Evolutionary conservation across 208 protist genomes (phyloP).

Genomic region (Novymonas esmeraldas): DNA sequence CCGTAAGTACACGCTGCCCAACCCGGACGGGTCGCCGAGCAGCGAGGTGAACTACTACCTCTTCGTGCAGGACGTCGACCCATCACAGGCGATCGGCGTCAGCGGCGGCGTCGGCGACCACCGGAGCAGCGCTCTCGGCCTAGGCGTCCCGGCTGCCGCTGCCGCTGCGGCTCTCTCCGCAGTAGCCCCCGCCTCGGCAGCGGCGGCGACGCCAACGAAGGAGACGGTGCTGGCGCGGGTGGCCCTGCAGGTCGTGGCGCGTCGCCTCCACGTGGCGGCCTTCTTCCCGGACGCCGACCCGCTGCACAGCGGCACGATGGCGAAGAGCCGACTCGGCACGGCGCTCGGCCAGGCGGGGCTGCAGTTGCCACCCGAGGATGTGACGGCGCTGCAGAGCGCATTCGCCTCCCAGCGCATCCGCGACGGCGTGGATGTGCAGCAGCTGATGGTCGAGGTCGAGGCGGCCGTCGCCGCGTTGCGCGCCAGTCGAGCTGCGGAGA

Average conservation of each 20-base stretch:
- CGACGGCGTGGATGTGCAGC: slow-evolving; percentile 43
- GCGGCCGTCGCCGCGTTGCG: slow-evolving; percentile 14
- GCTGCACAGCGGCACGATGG: slow-evolving; percentile 65
- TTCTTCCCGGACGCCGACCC: slow-evolving; percentile 89
- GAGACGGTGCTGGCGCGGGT: slow-evolving; percentile 57
- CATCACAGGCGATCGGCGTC: slow-evolving; percentile 31
- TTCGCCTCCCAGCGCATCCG: slow-evolving; percentile 36
- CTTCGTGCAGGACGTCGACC: slow-evolving; percentile 88
- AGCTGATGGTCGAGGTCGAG: slow-evolving; percentile 47
- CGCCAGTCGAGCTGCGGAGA: slow-evolving; percentile 10
- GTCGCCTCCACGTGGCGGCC: slow-evolving; percentile 60
- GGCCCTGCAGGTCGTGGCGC: slow-evolving; percentile 51
- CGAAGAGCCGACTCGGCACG: slow-evolving; percentile 56
- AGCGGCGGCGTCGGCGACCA: neutral
- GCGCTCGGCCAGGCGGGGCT: slow-evolving; percentile 73
- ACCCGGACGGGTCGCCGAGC: slow-evolving; percentile 58
- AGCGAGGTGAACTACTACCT: slow-evolving; percentile 89
- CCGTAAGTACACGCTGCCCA: slow-evolving; percentile 75
- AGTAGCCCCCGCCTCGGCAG: neutral
- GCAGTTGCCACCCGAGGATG: slow-evolving; percentile 42
- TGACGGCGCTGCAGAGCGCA: slow-evolving; percentile 44
- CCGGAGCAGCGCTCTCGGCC: neutral
- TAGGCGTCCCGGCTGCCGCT: neutral
- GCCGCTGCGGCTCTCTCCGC: neutral
- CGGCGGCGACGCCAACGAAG: slow-evolving; percentile 8